Evolutionary conservation across 1,284 basidiomycete genomes (phyloP), one percentile per base, ranked within the genome.

Genomic region (Heterobasidion occidentale): DNA sequence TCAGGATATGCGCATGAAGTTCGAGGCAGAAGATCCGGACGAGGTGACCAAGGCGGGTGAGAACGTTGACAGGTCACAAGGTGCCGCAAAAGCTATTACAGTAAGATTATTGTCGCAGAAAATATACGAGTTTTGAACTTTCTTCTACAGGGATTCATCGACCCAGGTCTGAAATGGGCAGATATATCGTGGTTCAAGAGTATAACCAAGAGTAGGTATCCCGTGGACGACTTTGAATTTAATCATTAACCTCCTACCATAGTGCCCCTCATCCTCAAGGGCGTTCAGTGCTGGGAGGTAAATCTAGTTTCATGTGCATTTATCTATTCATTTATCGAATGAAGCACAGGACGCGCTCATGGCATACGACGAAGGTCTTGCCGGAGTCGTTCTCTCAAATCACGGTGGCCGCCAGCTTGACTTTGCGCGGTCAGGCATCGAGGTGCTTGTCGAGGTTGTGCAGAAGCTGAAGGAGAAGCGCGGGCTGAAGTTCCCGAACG

Each of bases 1-100:
- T 2, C 42, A 90, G 84, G 94, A 98, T 67, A 98, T 98, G 95
- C 79, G 95, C 45, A 90, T 90, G 80, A 96, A 94, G 68, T 97
- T 97, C 62, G 93, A 93, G 46, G 94, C 88, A 8, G 86, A 85
- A 47, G 90, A 91, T 59, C 88, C 90, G 3, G 82, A 89, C 64
- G 83, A 86, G 69, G 76, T 87, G 34, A 76, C 69, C 19, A 80
- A 68, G 69, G 76, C 36, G 76, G 79, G 34, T 77, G 83, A 56
- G 74, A 80, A 59, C 77, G 77, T 94, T 20, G 87, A 95, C 66
- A 81, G 92, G 48, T 88, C 89, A 45, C 91, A 96, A 69, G 94
- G 94, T 51, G 95, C 93, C 4, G 94, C 95, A 1, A 78, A 94
- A 58, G 94, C 95, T n/a, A 98, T 98, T 64, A 91, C 86, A 58